These are phyloP conservation scores for Stephania japonica DNA, from an alignment of 164 flowering plant genomes.

Conservation along the genomic window DNA sequence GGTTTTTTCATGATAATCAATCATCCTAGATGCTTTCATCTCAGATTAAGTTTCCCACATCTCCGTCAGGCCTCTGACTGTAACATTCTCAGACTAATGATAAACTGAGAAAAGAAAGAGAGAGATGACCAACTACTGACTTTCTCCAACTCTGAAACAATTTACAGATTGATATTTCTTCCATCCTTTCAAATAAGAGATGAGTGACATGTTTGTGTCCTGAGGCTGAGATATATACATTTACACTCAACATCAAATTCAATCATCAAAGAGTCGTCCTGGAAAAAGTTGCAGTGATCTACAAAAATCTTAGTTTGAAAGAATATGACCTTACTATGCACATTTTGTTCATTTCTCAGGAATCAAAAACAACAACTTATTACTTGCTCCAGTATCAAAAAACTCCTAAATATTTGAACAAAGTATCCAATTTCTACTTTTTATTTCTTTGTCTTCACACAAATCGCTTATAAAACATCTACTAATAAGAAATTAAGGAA, in stretches of 20 bases:
- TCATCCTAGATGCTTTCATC: neutral
- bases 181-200: neutral
- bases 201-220: too few relatives aligned
- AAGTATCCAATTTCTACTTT: neutral
- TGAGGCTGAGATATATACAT: too few relatives aligned
- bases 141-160: neutral
- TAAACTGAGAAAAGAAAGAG: too few relatives aligned
- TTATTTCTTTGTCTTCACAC: neutral
- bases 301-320: neutral
- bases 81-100: neutral
- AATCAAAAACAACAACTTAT: neutral
- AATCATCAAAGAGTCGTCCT: too few relatives aligned
- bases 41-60: neutral
- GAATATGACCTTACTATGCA: neutral
- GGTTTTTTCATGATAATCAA: neutral
- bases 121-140: too few relatives aligned
- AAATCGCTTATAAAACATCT: neutral
- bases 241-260: too few relatives aligned
- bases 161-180: neutral
- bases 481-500: too few relatives aligned
- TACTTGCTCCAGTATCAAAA: neutral
- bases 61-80: neutral
- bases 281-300: neutral
- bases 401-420: neutral
- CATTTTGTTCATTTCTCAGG: neutral